Percentiles rank a stretch among this genome's conserved stretches.
Conservation (phyloP, 495 filamentous ascomycete species). For the Lophiotrema nucula region DNA sequence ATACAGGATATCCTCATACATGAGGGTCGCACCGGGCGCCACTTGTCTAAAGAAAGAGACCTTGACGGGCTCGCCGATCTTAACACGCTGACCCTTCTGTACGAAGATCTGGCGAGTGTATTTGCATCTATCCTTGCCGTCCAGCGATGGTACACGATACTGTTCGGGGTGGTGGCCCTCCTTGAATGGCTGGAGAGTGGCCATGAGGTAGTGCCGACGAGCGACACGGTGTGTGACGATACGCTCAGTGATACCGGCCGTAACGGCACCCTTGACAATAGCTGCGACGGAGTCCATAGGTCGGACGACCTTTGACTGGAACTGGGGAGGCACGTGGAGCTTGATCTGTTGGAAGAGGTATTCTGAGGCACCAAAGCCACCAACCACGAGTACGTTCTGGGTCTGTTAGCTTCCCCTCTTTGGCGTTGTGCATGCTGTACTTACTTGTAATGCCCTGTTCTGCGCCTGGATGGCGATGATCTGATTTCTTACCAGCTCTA, state of each 20-base stretch:
- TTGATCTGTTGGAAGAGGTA: constrained; percentile 81
- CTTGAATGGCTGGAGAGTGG: constrained; percentile 97
- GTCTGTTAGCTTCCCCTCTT: not conserved
- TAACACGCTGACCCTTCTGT: constrained; percentile 96
- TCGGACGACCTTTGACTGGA: constrained; percentile 73
- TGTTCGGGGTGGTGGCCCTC: constrained; percentile 97
- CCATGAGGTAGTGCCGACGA: constrained; percentile 99
- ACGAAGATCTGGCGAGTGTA: constrained; percentile 98
- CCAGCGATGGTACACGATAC: constrained; percentile 92
- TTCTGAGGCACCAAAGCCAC: constrained; percentile 72
- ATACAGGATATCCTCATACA: constrained; percentile 99
- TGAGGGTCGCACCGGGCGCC: constrained; percentile 92
- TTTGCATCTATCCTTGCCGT: constrained; percentile 97
- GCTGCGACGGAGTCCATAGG: constrained; percentile 77
- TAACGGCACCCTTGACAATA: constrained; percentile 75
- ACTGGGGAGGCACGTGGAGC: constrained; percentile 76
- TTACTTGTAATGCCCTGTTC: constrained; percentile 68
- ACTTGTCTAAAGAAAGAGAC: constrained; percentile 98
- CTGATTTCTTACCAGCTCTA: constrained; percentile 72
- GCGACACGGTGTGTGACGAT: constrained; percentile 96
- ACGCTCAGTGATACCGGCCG: constrained; percentile 91
- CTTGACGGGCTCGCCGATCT: constrained; percentile 98
- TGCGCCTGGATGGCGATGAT: constrained; percentile 78
- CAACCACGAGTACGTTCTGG: constrained; percentile 71
- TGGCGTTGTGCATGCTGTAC: constrained; percentile 9